These are phyloP conservation scores for Spraguea lophii DNA, from an alignment of 371 early-diverging fungal species.

Conservation along the genomic window DNA sequence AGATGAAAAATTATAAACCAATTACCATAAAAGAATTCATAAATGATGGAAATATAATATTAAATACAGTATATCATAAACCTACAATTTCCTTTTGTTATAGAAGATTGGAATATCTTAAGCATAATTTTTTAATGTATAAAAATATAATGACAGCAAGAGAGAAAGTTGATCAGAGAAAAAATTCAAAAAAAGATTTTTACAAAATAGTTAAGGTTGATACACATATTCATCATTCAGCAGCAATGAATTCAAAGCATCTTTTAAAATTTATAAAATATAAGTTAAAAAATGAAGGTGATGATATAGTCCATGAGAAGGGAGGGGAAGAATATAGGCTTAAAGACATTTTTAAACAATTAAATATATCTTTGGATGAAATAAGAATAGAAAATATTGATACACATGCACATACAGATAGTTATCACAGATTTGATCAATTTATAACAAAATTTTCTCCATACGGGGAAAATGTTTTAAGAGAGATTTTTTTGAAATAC, in stretches of 20 bases:
- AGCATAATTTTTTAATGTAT: slow-evolving; percentile 78
- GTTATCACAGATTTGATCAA: slow-evolving; percentile 71
- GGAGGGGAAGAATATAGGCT: slow-evolving; percentile 48
- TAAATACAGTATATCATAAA: slow-evolving; percentile 65
- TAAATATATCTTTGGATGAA: slow-evolving; percentile 80
- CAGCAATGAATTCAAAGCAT: slow-evolving; percentile 93
- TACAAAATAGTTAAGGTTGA: slow-evolving; percentile 94
- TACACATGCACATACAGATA: slow-evolving; percentile 63
- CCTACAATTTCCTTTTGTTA: slow-evolving; percentile 80
- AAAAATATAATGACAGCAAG: slow-evolving; percentile 53
- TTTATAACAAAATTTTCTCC: slow-evolving; percentile 91
- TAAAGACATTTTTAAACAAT: slow-evolving; percentile 60
- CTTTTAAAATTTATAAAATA: slow-evolving; percentile 80
- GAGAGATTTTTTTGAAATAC: slow-evolving; percentile 76
- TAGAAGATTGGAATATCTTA: slow-evolving; percentile 68
- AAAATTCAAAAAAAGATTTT: slow-evolving; percentile 78
- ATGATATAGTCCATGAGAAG: slow-evolving; percentile 45
- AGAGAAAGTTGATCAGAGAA: slow-evolving; percentile 56
- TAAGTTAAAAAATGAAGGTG: slow-evolving; percentile 61
- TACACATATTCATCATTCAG: slow-evolving; percentile 82
- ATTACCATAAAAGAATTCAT: slow-evolving; percentile 66
- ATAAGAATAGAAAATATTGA: slow-evolving; percentile 80
- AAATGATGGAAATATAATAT: slow-evolving; percentile 60
- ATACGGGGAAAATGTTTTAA: slow-evolving; percentile 51
- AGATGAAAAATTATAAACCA: slow-evolving; percentile 45